phyloP scores from a whole-genome alignment of 1,139 yeast species.

The Debaryomyces fabryi region DNA sequence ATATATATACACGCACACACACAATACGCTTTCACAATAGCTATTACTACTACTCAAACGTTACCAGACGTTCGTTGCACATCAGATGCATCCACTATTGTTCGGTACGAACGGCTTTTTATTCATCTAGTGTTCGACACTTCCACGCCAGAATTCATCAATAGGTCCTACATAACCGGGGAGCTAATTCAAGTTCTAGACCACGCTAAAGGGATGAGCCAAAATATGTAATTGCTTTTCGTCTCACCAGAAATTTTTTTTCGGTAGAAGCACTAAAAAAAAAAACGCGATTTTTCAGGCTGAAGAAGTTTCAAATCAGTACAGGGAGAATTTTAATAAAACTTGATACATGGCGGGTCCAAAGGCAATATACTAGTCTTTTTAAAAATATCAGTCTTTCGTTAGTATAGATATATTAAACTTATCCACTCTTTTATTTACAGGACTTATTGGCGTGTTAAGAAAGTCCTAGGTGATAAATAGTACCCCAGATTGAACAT shows the following conservation, averaged over 20 bases:
- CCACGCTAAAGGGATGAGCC: constrained; percentile 2
- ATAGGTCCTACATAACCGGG: neutral
- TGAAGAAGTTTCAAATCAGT: constrained; percentile 7
- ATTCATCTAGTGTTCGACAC: neutral
- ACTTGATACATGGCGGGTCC: constrained; percentile 6
- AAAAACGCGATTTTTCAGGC: constrained; percentile 7
- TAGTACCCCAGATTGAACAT: neutral
- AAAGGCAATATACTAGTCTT: neutral
- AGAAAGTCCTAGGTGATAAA: neutral
- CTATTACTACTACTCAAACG: neutral
- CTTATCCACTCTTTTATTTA: constrained; percentile 1
- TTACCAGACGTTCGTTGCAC: neutral
- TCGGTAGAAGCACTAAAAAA: constrained; percentile 3
- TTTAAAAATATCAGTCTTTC: constrained; percentile 6
- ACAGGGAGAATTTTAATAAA: constrained; percentile 6
- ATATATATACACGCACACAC: neutral
- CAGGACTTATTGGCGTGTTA: neutral
- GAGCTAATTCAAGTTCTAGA: constrained; percentile 1
- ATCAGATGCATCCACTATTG: neutral
- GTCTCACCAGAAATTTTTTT: constrained; percentile 1
- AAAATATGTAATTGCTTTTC: constrained; percentile 1
- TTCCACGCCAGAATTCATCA: neutral
- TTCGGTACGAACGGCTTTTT: neutral
- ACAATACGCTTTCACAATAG: neutral
- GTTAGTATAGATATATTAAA: constrained; percentile 4